phyloP scores from a whole-genome alignment of 148 eudicot species.

The Hydrangea macrophylla region DNA sequence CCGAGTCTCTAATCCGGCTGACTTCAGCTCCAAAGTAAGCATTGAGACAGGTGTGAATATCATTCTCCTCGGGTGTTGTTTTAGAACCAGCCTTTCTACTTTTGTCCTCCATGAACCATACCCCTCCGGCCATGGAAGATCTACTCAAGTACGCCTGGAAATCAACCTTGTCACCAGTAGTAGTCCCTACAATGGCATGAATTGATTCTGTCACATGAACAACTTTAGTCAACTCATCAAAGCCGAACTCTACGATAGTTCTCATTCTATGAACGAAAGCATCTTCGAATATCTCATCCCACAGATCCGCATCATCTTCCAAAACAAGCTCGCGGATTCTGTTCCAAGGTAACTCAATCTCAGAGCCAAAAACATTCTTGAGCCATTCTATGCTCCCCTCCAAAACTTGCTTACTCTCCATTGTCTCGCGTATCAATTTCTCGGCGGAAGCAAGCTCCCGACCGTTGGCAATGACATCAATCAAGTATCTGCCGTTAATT shows the following conservation, averaged over 20 bases:
- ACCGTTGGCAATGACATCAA: constrained; percentile 74
- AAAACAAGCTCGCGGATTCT: constrained; percentile 90
- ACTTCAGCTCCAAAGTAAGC: constrained; percentile 82
- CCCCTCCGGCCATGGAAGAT: constrained; percentile 64
- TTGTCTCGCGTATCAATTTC: constrained; percentile 76
- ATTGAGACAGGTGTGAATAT: constrained; percentile 74
- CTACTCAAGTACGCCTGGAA: constrained; percentile 57
- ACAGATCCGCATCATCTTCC: constrained; percentile 80
- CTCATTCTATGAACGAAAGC: constrained; percentile 87
- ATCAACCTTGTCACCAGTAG: constrained; percentile 38
- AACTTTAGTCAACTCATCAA: constrained; percentile 36
- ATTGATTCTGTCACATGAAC: constrained; percentile 64
- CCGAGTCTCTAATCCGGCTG: constrained; percentile 81
- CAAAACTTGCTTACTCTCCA: constrained; percentile 85
- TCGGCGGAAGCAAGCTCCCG: constrained; percentile 81
- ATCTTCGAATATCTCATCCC: constrained; percentile 97
- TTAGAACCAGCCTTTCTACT: constrained; percentile 52
- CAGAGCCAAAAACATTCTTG: constrained; percentile 90
- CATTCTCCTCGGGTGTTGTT: constrained; percentile 51
- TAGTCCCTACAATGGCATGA: constrained; percentile 36
- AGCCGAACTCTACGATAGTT: constrained; percentile 59
- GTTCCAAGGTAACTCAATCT: constrained; percentile 94
- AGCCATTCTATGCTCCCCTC: constrained; percentile 97
- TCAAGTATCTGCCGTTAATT: constrained; percentile 67
- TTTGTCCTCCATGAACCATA: constrained; percentile 77